Base-by-base conservation (phyloP, 306 rosid species). In the Cicer yamashitae region DNA sequence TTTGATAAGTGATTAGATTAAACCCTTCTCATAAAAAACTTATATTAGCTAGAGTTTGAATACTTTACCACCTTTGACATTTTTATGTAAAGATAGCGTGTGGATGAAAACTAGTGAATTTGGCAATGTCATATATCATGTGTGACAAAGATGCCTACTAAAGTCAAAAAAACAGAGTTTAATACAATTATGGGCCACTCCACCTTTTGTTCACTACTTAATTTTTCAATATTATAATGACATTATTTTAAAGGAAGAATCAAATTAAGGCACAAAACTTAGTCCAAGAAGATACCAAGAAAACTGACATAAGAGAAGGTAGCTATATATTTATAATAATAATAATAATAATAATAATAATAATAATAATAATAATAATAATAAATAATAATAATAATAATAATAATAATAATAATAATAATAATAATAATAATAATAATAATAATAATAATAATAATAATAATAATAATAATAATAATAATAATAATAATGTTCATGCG, bases 141-240 rank as follows among this genome's bases (percentile, higher is more conserved):
- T 76, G 62, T 61, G 73, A 75, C 48, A 20, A 59, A 45, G 59
- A 82, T 14, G 68, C 77, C 67, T 75, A 59, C 74, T 65, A 71
- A 71, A 72, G 81, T 82, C 69, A 76, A 79, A 66, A 69, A 63
- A 70, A 72, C 41, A 41, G n/a, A 67, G 64, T 75, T 78, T 11
- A 46, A 81, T 56, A 84, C 43, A 79, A 63, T 66, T 41, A 14
- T 70, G n/a, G 52, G 39, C 62, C 83, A 47, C 60, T 76, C 72
- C 79, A 87, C 77, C 44, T 79, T 73, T 75, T 54, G 82, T 60
- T 81, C 85, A 80, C 87, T 78, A 79, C 70, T 68, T 7, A 69
- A 63, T 52, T 72, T 73, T 46, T 53, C 15, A 50, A 62, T 81
- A 53, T 46, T 58, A 22, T 37, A 71, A 63, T 20, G 6, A 7